phyloP scores from a whole-genome alignment of 192 early-diverging fungal species.

The Rhizophagus sp. region DNA sequence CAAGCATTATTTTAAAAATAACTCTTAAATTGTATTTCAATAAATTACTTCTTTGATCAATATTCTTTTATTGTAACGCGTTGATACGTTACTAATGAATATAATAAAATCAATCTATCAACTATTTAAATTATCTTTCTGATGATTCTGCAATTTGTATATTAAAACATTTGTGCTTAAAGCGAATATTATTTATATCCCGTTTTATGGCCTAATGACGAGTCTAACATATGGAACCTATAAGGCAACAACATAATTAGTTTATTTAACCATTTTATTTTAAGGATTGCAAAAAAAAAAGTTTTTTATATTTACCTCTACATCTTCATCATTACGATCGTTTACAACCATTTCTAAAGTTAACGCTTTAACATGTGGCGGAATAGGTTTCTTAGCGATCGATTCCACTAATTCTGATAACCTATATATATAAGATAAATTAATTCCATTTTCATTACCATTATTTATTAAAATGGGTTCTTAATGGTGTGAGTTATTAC shows the following conservation, averaged over 20 bases:
- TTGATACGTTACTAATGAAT: no score
- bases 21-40: no score
- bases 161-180: no score
- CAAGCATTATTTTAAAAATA: no score
- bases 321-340: slow-evolving; percentile 77
- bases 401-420: slow-evolving; percentile 73
- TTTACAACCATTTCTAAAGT: slow-evolving; percentile 90
- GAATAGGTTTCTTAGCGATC: slow-evolving; percentile 87
- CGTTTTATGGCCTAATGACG: slow-evolving; percentile 36
- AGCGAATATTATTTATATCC: no score
- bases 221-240: slow-evolving; percentile 53
- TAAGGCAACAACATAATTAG: not conserved
- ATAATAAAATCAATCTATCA: no score
- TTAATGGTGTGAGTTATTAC: slow-evolving; percentile 36
- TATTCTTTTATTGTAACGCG: no score
- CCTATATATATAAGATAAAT: slow-evolving; percentile 37
- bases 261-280: not conserved
- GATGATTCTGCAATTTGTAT: no score
- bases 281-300: not conserved
- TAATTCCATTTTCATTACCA: not conserved
- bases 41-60: no score
- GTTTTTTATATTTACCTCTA: slow-evolving; percentile 60
- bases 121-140: no score
- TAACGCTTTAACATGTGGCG: slow-evolving; percentile 78
- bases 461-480: not conserved